These are phyloP conservation scores for Coniochaeta sp. DNA, from an alignment of 2,329 filamentous ascomycete species.

Conservation along the genomic window DNA sequence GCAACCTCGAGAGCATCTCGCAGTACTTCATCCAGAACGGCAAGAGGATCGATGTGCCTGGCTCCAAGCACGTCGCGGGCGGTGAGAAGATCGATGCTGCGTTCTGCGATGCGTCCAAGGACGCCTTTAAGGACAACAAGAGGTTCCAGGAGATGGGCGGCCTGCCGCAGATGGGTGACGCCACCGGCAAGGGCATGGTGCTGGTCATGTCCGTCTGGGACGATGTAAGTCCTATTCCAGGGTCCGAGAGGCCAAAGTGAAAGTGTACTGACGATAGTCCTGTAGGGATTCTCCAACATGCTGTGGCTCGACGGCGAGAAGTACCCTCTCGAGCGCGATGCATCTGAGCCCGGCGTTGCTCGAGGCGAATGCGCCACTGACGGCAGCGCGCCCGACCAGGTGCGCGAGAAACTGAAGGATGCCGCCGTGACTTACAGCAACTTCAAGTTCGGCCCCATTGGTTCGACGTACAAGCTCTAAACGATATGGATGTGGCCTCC, in stretches of 20 bases:
- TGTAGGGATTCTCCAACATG: conserved; percentile 45
- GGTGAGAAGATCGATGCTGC: conserved; percentile 44
- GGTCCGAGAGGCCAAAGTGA: neutral
- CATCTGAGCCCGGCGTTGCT: conserved; percentile 33
- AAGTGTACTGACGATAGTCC: neutral
- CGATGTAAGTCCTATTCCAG: conserved; percentile 21
- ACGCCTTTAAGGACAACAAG: conserved; percentile 42
- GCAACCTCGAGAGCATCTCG: conserved; percentile 33
- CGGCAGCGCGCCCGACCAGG: conserved; percentile 38
- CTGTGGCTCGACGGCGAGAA: conserved; percentile 56
- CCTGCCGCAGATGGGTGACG: conserved; percentile 44
- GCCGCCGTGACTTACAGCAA: conserved; percentile 20
- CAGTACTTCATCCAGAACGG: conserved; percentile 52
- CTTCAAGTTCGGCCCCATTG: conserved; percentile 38
- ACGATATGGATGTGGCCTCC: too few relatives aligned
- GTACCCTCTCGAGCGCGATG: conserved; percentile 37
- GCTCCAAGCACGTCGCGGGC: conserved; percentile 22
- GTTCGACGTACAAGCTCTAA: conserved; percentile 26
- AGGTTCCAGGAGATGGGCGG: conserved; percentile 50
- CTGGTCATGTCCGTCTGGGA: conserved; percentile 55
- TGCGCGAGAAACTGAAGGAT: conserved; percentile 22
- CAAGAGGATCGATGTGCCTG: conserved; percentile 36
- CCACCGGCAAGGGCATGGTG: conserved; percentile 52
- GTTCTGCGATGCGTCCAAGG: conserved; percentile 52
- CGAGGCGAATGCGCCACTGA: conserved; percentile 40